Evolutionary conservation across 2,329 filamentous ascomycete species (phyloP).

Genomic region (Phyllachora maydis): DNA sequence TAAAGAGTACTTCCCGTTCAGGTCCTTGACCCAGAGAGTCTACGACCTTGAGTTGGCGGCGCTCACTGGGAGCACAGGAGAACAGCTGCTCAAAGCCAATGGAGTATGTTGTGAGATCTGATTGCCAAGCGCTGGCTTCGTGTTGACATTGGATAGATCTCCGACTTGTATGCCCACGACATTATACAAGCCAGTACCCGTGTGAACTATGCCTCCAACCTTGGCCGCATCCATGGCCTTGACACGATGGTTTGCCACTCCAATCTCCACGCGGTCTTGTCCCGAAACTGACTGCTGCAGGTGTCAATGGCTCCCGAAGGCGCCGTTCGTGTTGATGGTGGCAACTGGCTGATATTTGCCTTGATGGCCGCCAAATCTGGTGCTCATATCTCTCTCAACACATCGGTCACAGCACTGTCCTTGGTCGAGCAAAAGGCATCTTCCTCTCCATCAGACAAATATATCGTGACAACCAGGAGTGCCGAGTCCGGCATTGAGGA

Average conservation of each 20-base stretch:
- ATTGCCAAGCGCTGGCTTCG: not conserved
- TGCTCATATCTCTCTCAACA: slow-evolving; percentile 42
- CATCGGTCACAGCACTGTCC: slow-evolving; percentile 47
- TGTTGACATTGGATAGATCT: slow-evolving; percentile 22
- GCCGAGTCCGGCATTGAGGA: slow-evolving; percentile 8
- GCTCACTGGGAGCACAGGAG: slow-evolving; percentile 50
- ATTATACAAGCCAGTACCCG: slow-evolving; percentile 80
- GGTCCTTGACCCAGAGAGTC: slow-evolving; percentile 48
- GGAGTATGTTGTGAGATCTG: slow-evolving; percentile 16
- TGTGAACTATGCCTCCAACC: slow-evolving; percentile 86
- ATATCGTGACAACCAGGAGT: slow-evolving; percentile 19
- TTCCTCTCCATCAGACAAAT: slow-evolving; percentile 19
- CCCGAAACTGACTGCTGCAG: slow-evolving; percentile 7
- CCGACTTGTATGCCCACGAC: slow-evolving; percentile 48
- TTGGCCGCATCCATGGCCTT: slow-evolving; percentile 69
- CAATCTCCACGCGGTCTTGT: not conserved
- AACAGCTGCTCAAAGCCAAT: slow-evolving; percentile 48
- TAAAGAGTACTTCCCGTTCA: slow-evolving; percentile 65
- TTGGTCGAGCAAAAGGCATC: slow-evolving; percentile 31
- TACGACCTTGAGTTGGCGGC: slow-evolving; percentile 45
- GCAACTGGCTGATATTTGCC: slow-evolving; percentile 92
- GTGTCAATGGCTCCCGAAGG: slow-evolving; percentile 80
- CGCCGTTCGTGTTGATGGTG: slow-evolving; percentile 57
- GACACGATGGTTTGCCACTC: slow-evolving; percentile 46
- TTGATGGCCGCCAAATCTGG: slow-evolving; percentile 49